Evolutionary conservation across 139 green algal species (phyloP).

Genomic region (Chlorella vulgaris): DNA sequence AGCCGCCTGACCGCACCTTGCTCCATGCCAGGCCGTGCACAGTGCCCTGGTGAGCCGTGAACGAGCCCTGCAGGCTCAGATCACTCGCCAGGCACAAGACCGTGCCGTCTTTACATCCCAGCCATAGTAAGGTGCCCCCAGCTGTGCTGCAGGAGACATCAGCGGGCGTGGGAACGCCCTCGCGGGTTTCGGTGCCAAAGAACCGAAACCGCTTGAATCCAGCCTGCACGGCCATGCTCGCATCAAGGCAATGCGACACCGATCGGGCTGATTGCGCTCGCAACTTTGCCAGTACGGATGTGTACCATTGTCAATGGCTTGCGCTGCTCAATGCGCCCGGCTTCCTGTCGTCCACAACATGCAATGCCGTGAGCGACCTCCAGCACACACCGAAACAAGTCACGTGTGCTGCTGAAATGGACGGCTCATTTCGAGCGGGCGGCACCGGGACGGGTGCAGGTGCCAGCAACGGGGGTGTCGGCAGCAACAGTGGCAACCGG

Average conservation of each 20-base stretch:
- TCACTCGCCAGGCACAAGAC: constrained; percentile 53
- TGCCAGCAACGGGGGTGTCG: too few species aligned
- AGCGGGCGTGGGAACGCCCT: background rate
- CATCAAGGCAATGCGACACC: background rate
- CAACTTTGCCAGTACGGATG: too few species aligned
- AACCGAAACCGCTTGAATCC: constrained; percentile 23
- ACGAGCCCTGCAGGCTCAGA: constrained; percentile 39
- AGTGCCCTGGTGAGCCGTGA: background rate
- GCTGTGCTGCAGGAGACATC: constrained; percentile 12
- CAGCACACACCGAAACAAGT: too few species aligned
- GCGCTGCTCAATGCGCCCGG: too few species aligned
- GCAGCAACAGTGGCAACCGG: too few species aligned
- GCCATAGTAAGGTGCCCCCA: constrained; percentile 40
- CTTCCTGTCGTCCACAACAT: too few species aligned
- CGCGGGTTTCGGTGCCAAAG: background rate
- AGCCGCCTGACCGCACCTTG: constrained; percentile 4
- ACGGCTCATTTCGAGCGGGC: too few species aligned
- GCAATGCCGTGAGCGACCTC: too few species aligned
- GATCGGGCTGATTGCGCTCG: too few species aligned
- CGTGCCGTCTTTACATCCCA: constrained; percentile 64
- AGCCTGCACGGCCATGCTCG: constrained; percentile 12
- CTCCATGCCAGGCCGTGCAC: constrained; percentile 10
- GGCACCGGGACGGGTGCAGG: too few species aligned
- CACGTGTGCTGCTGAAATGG: too few species aligned
- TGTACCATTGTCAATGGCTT: too few species aligned